phyloP scores from a whole-genome alignment of 2,329 filamentous ascomycete genomes.

The Furcasterigmium sp. region DNA sequence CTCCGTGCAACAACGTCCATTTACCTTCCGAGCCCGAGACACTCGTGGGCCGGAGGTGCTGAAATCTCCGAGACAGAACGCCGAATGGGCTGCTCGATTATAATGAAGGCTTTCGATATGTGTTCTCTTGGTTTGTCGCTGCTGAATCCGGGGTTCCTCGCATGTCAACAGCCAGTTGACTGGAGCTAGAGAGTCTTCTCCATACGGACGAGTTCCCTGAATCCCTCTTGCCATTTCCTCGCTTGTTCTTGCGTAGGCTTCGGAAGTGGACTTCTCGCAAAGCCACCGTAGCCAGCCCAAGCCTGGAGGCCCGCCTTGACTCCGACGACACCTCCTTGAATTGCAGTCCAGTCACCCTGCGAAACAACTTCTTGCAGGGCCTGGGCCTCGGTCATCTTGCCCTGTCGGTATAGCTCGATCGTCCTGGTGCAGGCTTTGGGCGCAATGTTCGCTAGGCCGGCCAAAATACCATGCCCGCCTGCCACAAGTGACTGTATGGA shows the following conservation, averaged over 20 bases:
- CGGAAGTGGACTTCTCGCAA: conserved; percentile 39
- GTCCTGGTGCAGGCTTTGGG: conserved; percentile 60
- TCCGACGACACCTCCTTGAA: conserved; percentile 63
- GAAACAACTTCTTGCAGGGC: conserved; percentile 48
- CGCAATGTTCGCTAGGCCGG: conserved; percentile 65
- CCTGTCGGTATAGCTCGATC: conserved; percentile 52
- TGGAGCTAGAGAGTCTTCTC: conserved; percentile 47
- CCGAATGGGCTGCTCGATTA: neutral
- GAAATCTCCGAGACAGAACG: neutral
- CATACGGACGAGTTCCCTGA: conserved; percentile 43
- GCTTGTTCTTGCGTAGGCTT: conserved; percentile 43
- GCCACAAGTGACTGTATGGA: conserved; percentile 64
- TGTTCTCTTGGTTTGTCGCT: too few species aligned
- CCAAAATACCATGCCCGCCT: conserved; percentile 67
- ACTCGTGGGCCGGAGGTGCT: neutral
- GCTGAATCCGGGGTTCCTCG: too few species aligned
- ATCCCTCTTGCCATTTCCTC: conserved; percentile 49
- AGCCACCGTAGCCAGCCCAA: conserved; percentile 60
- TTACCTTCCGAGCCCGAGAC: neutral
- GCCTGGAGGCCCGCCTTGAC: conserved; percentile 61
- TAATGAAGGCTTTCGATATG: too few species aligned
- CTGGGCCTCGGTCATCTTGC: conserved; percentile 54
- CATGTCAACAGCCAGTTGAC: neutral
- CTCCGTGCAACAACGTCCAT: neutral
- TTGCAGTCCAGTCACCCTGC: conserved; percentile 64